Conservation (phyloP, 2,329 filamentous ascomycete species). For the Gremmenia infestans region DNA sequence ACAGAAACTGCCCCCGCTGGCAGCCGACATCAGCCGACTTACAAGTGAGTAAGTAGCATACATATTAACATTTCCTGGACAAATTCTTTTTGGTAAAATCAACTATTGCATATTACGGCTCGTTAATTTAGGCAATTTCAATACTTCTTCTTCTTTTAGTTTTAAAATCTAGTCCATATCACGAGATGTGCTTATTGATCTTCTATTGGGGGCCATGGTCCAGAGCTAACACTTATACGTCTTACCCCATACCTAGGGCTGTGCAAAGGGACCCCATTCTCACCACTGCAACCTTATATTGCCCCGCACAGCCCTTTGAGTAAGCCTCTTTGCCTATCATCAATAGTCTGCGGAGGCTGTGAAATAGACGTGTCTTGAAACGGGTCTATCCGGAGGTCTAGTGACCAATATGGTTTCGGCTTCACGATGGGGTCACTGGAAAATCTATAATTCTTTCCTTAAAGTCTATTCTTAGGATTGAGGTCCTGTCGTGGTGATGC, state of each 20-base stretch:
- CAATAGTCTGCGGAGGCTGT: not conserved
- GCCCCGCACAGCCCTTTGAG: not conserved
- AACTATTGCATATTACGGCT: too few relatives aligned
- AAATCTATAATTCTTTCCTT: not conserved
- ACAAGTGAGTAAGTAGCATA: not conserved
- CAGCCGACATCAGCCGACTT: not conserved
- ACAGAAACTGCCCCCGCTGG: not conserved
- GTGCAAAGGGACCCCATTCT: not conserved
- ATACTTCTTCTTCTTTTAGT: too few relatives aligned
- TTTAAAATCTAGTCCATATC: too few relatives aligned
- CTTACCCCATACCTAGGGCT: not conserved
- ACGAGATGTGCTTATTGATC: too few relatives aligned
- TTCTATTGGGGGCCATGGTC: not conserved
- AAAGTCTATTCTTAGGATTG: not conserved
- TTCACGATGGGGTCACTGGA: not conserved
- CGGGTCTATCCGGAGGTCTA: not conserved
- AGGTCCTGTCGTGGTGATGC: not conserved
- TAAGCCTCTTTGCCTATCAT: not conserved
- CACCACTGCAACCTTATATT: not conserved
- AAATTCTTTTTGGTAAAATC: too few relatives aligned
- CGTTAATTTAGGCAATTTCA: too few relatives aligned
- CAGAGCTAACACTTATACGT: not conserved
- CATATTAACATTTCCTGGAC: too few relatives aligned
- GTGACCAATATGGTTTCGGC: not conserved
- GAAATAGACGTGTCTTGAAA: not conserved